phyloP scores from a whole-genome alignment of 805 yeast genomes.

The Priceomyces medius region DNA sequence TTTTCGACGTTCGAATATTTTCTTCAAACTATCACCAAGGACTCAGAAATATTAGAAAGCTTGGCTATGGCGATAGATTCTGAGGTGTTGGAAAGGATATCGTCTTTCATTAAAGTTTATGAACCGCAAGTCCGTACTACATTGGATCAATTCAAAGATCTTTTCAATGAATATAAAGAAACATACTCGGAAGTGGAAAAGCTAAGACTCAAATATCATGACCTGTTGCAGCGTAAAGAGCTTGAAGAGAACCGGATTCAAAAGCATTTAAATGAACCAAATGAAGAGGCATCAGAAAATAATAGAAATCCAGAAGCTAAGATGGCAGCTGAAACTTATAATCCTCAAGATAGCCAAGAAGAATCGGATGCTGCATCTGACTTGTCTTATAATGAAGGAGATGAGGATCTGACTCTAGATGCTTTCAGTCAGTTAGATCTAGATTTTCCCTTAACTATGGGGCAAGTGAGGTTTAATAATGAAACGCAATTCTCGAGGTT shows the following conservation, averaged over 20 bases:
- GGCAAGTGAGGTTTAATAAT: constrained; percentile 20
- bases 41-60: constrained; percentile 20
- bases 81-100: constrained; percentile 31
- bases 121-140: constrained; percentile 32
- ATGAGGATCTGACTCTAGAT: constrained; percentile 5
- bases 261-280: background rate
- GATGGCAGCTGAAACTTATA: constrained; percentile 6
- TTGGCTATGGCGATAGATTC: constrained; percentile 36
- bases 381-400: constrained; percentile 1
- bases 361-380: constrained; percentile 2
- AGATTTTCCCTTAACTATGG: constrained; percentile 33
- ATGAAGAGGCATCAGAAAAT: background rate
- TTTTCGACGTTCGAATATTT: constrained; percentile 12
- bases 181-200: constrained; percentile 26
- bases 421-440: constrained; percentile 11
- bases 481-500: constrained; percentile 21
- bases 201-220: constrained; percentile 28
- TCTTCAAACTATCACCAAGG: constrained; percentile 20
- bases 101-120: constrained; percentile 32
- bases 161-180: constrained; percentile 25
- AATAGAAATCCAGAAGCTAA: no score
- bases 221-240: constrained; percentile 32
- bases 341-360: background rate
- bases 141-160: constrained; percentile 21
- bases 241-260: constrained; percentile 16